These are phyloP conservation scores for Wickerhamomyces silvicola DNA, from an alignment of 805 yeast species.

Conservation along the genomic window DNA sequence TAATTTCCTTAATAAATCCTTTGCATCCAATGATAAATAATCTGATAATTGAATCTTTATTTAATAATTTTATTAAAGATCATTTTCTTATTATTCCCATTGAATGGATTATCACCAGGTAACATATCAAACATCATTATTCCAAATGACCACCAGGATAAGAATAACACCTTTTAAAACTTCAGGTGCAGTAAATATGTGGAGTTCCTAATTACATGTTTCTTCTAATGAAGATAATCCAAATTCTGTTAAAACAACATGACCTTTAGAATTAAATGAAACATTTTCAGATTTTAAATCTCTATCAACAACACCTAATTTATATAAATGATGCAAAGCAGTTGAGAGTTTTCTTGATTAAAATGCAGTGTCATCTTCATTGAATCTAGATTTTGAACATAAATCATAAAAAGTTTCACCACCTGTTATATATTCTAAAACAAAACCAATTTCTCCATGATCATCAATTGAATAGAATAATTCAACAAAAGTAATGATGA, in stretches of 20 bases:
- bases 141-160: constrained; percentile 85
- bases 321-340: constrained; percentile 71
- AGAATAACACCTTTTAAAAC: constrained; percentile 75
- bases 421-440: constrained; percentile 82
- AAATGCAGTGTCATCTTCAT: constrained; percentile 65
- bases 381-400: constrained; percentile 34
- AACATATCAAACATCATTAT: constrained; percentile 72
- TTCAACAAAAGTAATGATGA: constrained; percentile 78
- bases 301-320: constrained; percentile 76
- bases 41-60: constrained; percentile 57
- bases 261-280: constrained; percentile 69
- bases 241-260: constrained; percentile 77
- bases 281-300: constrained; percentile 91
- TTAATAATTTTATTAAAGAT: constrained; percentile 63
- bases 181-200: constrained; percentile 74
- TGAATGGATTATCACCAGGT: constrained; percentile 79
- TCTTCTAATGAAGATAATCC: constrained; percentile 52
- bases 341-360: constrained; percentile 77
- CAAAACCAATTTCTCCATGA: constrained; percentile 60
- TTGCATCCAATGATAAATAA: constrained; percentile 68
- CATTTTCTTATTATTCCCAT: constrained; percentile 64
- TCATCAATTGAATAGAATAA: constrained; percentile 83
- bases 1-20: constrained; percentile 59
- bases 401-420: constrained; percentile 64
- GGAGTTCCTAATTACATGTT: constrained; percentile 35